Percentiles rank a stretch among this genome's conserved stretches.
Conservation (phyloP, 441 rosid species). For the Breynia disticha region DNA sequence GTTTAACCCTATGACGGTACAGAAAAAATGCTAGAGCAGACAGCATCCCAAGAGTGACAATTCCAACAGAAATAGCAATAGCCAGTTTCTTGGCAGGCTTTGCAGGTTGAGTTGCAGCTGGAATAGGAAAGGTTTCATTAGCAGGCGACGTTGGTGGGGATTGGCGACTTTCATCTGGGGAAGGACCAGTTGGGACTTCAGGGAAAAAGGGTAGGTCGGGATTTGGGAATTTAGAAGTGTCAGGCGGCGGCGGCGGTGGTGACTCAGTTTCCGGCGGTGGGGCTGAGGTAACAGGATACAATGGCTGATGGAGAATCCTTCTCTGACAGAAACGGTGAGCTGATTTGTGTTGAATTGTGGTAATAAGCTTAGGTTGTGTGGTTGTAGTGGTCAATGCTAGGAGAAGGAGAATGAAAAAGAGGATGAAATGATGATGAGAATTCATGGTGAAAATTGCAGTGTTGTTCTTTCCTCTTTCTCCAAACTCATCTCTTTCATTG, state of each 20-base stretch:
- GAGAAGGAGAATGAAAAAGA: constrained; percentile 20
- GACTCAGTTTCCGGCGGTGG: constrained; percentile 48
- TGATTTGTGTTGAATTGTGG: too few species aligned
- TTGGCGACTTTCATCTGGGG: constrained; percentile 39
- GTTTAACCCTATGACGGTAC: constrained; percentile 65
- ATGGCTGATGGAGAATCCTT: constrained; percentile 82
- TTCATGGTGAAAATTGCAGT: constrained; percentile 50
- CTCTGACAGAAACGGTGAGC: constrained; percentile 17
- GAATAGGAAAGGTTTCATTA: constrained; percentile 58
- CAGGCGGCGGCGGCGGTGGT: constrained; percentile 42
- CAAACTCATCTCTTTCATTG: background rate
- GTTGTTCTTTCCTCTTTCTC: constrained; percentile 14
- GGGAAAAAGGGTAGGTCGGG: constrained; percentile 95
- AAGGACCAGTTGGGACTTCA: constrained; percentile 48
- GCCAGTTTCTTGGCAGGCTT: constrained; percentile 76
- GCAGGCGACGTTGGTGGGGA: constrained; percentile 29
- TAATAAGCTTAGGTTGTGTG: too few species aligned
- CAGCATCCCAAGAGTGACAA: constrained; percentile 89
- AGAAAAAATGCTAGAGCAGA: constrained; percentile 83
- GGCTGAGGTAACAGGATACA: constrained; percentile 53
- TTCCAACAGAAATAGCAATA: constrained; percentile 76
- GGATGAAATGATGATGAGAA: constrained; percentile 14
- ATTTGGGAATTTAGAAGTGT: constrained; percentile 19
- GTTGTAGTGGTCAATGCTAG: constrained; percentile 6
- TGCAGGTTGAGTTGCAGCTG: constrained; percentile 55